phyloP scores from a whole-genome alignment of 2,329 filamentous ascomycete species.

The Myrmaecium sp. region DNA sequence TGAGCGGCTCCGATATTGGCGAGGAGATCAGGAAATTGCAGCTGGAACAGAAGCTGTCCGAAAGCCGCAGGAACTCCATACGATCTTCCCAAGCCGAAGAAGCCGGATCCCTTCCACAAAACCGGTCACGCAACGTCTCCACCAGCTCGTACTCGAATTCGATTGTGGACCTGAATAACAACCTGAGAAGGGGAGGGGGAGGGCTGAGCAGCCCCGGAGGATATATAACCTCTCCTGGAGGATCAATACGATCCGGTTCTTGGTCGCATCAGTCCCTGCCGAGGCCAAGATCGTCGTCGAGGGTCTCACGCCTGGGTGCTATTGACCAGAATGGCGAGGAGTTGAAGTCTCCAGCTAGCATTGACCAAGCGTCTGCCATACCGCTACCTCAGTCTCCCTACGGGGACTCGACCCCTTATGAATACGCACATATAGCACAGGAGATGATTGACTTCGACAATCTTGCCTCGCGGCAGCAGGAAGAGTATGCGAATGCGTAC shows the following conservation, averaged over 20 bases:
- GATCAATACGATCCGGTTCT: conserved; percentile 38
- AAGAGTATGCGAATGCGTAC: conserved; percentile 6
- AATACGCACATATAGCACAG: conserved; percentile 20
- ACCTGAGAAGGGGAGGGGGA: conserved; percentile 49
- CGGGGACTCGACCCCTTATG: conserved; percentile 1
- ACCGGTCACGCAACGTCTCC: conserved; percentile 23
- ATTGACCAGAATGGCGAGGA: conserved; percentile 14
- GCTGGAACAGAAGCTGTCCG: conserved; percentile 51
- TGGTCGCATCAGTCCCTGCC: conserved; percentile 20
- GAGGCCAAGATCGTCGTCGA: conserved; percentile 22
- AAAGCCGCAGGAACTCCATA: conserved; percentile 48
- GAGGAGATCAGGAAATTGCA: conserved; percentile 61
- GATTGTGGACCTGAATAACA: conserved; percentile 52
- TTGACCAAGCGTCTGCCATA: conserved; percentile 2
- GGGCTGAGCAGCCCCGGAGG: conserved; percentile 54
- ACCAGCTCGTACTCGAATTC: conserved; percentile 33
- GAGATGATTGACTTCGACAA: conserved; percentile 17
- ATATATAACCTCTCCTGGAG: conserved; percentile 49
- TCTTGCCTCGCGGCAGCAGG: conserved; percentile 11
- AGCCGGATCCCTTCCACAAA: conserved; percentile 10
- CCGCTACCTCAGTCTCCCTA: conserved; percentile 1
- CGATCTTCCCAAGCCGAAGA: conserved; percentile 27
- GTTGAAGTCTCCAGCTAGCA: conserved; percentile 2
- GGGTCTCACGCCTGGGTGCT: conserved; percentile 23
- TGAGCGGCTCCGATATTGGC: conserved; percentile 56